These are phyloP conservation scores for Astragalus membranaceus DNA, from an alignment of 306 rosid genomes.

Conservation along the genomic window DNA sequence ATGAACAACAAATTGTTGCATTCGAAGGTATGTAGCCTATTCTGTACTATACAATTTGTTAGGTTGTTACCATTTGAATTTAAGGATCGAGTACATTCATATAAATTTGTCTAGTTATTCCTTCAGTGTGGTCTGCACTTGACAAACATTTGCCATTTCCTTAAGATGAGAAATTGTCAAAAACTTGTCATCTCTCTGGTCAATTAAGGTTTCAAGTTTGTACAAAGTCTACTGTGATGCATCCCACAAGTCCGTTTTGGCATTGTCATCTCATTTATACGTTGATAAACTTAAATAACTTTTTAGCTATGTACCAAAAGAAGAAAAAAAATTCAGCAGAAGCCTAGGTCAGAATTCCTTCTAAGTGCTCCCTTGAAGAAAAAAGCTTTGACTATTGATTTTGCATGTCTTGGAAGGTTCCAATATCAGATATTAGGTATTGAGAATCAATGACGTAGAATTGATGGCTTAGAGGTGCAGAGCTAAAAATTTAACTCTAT, in stretches of 20 bases:
- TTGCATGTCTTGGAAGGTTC: background rate
- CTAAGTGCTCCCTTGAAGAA: background rate
- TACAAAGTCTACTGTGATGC: slow-evolving; percentile 1
- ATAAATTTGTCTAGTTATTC: slow-evolving; percentile 4
- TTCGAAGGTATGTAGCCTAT: slow-evolving; percentile 27
- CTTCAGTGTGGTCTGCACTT: slow-evolving; percentile 16
- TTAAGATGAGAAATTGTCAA: background rate
- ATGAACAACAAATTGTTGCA: slow-evolving; percentile 15
- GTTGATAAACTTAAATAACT: background rate
- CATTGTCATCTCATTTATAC: background rate
- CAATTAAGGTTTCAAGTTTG: slow-evolving; percentile 11
- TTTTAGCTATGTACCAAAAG: background rate
- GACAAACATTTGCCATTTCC: slow-evolving; percentile 3
- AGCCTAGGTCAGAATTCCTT: background rate
- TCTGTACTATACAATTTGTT: slow-evolving; percentile 4
- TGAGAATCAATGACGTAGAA: background rate
- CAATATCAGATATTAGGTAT: background rate
- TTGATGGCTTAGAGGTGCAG: background rate
- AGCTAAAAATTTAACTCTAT: slow-evolving; percentile 6
- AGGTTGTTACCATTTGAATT: slow-evolving; percentile 9
- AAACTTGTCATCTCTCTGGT: background rate
- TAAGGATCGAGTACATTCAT: slow-evolving; percentile 6
- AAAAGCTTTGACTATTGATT: background rate
- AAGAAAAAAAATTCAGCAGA: background rate
- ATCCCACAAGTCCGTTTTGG: background rate